These are phyloP conservation scores for Forsythia suspensa DNA, from an alignment of 257 asterid species.

Conservation along the genomic window DNA sequence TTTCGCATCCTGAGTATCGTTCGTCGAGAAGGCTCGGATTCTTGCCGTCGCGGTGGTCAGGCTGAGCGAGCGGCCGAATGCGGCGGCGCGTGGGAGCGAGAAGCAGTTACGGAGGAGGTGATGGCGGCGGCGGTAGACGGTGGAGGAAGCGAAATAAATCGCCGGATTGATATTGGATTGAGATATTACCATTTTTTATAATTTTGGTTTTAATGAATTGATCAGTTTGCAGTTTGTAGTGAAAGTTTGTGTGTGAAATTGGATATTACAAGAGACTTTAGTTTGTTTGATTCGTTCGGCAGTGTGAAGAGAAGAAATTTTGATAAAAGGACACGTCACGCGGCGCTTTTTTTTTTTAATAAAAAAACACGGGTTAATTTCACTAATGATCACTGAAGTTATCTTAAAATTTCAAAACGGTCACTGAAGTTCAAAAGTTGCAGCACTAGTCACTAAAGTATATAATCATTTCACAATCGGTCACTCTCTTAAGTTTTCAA, in stretches of 20 bases:
- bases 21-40: constrained; percentile 51
- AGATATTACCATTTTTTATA: constrained; percentile 30
- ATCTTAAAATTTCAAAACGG: too few species aligned
- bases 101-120: constrained; percentile 31
- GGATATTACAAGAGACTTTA: neutral
- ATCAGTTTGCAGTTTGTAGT: neutral
- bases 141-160: constrained; percentile 59
- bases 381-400: too few species aligned
- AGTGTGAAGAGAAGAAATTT: constrained; percentile 1
- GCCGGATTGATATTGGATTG: constrained; percentile 67
- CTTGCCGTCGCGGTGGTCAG: constrained; percentile 23
- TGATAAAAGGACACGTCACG: constrained; percentile 26
- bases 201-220: neutral
- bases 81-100: constrained; percentile 33
- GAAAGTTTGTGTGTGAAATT: neutral
- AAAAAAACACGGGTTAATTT: too few species aligned
- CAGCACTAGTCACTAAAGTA: too few species aligned
- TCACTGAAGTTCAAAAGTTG: too few species aligned
- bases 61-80: constrained; percentile 39
- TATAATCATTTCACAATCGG: too few species aligned
- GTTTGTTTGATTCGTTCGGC: constrained; percentile 7
- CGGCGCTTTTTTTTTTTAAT: too few species aligned
- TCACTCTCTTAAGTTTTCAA: too few species aligned
- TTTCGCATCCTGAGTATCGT: constrained; percentile 23
- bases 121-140: constrained; percentile 44